Conservation (phyloP, 306 rosid species). For the Echinosophora koreensis region DNA sequence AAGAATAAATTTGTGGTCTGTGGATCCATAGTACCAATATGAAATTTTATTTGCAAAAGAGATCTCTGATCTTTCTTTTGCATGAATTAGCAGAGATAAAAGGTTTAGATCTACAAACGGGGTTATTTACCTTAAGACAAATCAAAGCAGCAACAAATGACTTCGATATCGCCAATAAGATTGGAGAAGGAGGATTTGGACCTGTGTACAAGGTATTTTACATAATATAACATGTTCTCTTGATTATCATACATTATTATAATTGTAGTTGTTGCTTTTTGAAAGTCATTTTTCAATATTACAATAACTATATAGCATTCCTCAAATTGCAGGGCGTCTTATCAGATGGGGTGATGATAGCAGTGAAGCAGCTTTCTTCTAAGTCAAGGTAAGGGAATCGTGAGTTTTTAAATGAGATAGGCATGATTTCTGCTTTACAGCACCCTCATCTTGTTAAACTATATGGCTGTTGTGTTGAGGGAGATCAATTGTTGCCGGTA, state of each 20-base stretch:
- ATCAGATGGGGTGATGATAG: conserved; percentile 59
- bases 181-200: conserved; percentile 87
- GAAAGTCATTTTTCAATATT: not conserved
- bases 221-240: not conserved
- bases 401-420: conserved; percentile 70
- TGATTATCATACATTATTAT: not conserved
- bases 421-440: conserved; percentile 70
- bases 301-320: not conserved
- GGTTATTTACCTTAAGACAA: conserved; percentile 58
- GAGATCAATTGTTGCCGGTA: conserved; percentile 58
- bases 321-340: conserved; percentile 56
- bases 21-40: not conserved
- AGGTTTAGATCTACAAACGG: conserved; percentile 54
- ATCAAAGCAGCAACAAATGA: conserved; percentile 67
- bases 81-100: conserved; percentile 53
- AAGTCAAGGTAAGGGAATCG: conserved; percentile 73
- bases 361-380: conserved; percentile 67
- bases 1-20: not conserved
- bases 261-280: not conserved
- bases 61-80: conserved; percentile 30
- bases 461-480: conserved; percentile 70
- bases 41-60: not conserved
- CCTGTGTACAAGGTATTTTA: conserved; percentile 66
- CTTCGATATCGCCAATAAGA: conserved; percentile 63
- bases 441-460: conserved; percentile 69